Evolutionary conservation across 371 early-diverging fungal species (phyloP).

Genomic region (Funneliformis caledonium): DNA sequence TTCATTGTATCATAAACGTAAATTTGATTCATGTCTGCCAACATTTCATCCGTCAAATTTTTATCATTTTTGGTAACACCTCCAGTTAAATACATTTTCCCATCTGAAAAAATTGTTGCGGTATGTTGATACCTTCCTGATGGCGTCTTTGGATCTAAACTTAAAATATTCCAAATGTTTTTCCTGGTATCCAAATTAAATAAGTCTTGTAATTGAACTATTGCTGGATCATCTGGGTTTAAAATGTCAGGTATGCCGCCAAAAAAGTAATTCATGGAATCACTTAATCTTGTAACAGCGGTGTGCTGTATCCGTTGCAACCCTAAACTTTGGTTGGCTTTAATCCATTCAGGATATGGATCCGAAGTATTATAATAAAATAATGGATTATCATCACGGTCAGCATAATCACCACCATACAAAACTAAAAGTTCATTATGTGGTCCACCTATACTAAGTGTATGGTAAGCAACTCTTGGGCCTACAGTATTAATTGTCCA

Average conservation of each 20-base stretch:
- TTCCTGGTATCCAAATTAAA: neutral
- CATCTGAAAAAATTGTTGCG: slow-evolving; percentile 21
- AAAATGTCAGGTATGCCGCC: neutral
- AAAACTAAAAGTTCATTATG: slow-evolving; percentile 7
- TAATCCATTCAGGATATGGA: too few species aligned
- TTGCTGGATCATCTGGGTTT: neutral
- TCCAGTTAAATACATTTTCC: slow-evolving; percentile 33
- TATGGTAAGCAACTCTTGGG: slow-evolving; percentile 21
- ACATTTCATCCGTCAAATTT: too few species aligned
- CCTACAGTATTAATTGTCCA: neutral
- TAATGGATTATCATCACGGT: neutral
- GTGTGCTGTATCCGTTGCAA: neutral
- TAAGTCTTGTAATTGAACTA: neutral
- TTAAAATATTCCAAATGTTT: neutral
- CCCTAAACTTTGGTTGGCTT: neutral
- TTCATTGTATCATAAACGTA: slow-evolving; percentile 16
- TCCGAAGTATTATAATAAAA: neutral
- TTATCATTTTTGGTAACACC: neutral
- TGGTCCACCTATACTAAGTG: slow-evolving; percentile 6
- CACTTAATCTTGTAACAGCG: too few species aligned
- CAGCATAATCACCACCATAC: slow-evolving; percentile 15
- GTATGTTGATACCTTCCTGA: slow-evolving; percentile 17
- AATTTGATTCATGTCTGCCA: neutral
- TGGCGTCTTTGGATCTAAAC: neutral
- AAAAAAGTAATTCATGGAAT: slow-evolving; percentile 1